Percentiles rank a stretch among this genome's conserved stretches.
Evolutionary conservation across 2,329 filamentous ascomycete genomes (phyloP).

Genomic region (Claviceps monticola): DNA sequence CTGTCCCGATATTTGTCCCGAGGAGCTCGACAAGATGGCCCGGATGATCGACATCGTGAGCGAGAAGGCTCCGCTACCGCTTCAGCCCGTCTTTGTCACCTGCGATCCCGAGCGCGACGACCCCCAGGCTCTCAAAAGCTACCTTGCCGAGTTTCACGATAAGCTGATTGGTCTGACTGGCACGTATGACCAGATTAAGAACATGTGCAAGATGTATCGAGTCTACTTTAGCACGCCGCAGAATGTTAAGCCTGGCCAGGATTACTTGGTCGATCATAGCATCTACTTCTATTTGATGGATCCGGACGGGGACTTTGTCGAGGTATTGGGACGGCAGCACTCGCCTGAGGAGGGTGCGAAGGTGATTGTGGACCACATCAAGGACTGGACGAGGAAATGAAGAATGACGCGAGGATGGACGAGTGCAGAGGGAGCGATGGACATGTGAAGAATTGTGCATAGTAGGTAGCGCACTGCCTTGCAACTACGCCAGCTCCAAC

Average conservation of each 20-base stretch:
- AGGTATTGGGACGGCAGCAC: slow-evolving; percentile 89
- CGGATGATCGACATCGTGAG: slow-evolving; percentile 69
- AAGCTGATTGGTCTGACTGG: slow-evolving; percentile 81
- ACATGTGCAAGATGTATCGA: slow-evolving; percentile 86
- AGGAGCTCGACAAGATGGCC: slow-evolving; percentile 99
- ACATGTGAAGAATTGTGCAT: background rate
- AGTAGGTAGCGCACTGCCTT: background rate
- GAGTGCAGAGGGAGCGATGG: background rate
- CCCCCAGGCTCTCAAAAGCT: slow-evolving; percentile 69
- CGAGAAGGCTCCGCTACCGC: slow-evolving; percentile 31
- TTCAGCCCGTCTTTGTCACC: slow-evolving; percentile 82
- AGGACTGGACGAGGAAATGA: slow-evolving; percentile 30
- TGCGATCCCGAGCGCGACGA: slow-evolving; percentile 90
- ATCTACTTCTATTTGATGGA: slow-evolving; percentile 99
- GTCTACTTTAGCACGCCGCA: slow-evolving; percentile 94
- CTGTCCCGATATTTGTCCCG: slow-evolving; percentile 96
- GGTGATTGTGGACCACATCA: slow-evolving; percentile 76
- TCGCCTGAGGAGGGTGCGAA: slow-evolving; percentile 74
- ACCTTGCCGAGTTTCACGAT: slow-evolving; percentile 82
- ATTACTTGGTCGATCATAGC: slow-evolving; percentile 96
- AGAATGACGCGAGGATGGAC: background rate
- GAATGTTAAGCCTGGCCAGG: slow-evolving; percentile 80
- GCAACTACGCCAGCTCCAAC: background rate
- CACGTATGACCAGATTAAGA: slow-evolving; percentile 85
- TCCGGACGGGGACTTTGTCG: slow-evolving; percentile 94